Conservation (phyloP, 257 asterid species). For the Craterostigma plantagineum region DNA sequence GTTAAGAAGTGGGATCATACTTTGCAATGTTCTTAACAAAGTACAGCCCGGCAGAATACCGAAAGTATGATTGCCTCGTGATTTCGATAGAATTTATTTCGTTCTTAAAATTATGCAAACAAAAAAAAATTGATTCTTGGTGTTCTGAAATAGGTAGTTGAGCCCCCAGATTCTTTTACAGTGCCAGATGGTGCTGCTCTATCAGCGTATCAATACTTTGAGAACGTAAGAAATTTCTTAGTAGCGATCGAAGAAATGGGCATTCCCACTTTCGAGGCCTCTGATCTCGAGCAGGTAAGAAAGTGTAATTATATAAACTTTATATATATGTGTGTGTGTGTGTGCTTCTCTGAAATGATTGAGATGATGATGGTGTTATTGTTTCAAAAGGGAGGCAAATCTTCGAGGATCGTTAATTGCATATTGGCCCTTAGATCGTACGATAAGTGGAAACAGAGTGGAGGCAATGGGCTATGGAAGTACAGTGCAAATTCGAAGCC, state of each 20-base stretch:
- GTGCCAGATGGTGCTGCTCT: constrained; percentile 81
- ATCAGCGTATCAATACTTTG: constrained; percentile 71
- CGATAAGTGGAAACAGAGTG: constrained; percentile 62
- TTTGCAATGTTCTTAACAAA: constrained; percentile 80
- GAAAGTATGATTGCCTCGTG: constrained; percentile 32
- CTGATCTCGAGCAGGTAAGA: constrained; percentile 72
- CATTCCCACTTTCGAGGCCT: constrained; percentile 73
- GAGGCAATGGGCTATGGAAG: constrained; percentile 55
- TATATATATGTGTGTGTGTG: no score
- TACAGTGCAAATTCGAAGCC: constrained; percentile 38
- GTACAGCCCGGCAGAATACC: constrained; percentile 64
- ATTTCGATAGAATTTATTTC: background rate
- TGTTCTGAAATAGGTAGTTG: constrained; percentile 41
- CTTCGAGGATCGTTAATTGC: constrained; percentile 52
- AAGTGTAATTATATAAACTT: background rate
- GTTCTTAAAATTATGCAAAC: background rate
- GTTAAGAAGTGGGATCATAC: constrained; percentile 72
- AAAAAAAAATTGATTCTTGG: constrained; percentile 2
- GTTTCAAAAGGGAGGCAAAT: constrained; percentile 80
- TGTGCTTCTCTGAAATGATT: no score
- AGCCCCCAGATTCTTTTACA: constrained; percentile 35
- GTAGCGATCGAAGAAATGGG: constrained; percentile 56
- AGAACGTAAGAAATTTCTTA: constrained; percentile 73
- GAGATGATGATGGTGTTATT: background rate
- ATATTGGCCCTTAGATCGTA: constrained; percentile 63